Percentiles rank a stretch among this genome's conserved stretches.
Conservation (phyloP, 2,329 filamentous ascomycete species). For the Nothophoma quercina region DNA sequence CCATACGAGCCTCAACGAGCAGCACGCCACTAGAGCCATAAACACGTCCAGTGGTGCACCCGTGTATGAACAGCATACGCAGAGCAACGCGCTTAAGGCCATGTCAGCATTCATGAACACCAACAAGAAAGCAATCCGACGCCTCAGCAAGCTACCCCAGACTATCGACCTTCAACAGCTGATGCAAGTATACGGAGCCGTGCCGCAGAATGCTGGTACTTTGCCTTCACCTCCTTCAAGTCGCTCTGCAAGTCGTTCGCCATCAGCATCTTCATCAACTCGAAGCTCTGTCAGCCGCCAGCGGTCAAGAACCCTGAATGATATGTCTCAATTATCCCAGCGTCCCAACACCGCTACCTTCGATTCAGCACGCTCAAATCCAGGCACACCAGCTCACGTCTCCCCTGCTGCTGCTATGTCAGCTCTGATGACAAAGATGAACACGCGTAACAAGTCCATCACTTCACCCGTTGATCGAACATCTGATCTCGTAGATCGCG, state of each 20-base stretch:
- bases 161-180: slow-evolving; percentile 27
- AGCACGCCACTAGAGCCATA: slow-evolving; percentile 51
- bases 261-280: slow-evolving; percentile 8
- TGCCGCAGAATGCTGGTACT: background rate
- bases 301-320: slow-evolving; percentile 1
- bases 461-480: background rate
- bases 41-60: slow-evolving; percentile 46
- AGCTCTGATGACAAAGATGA: slow-evolving; percentile 28
- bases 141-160: slow-evolving; percentile 29
- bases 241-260: slow-evolving; percentile 25
- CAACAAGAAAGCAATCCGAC: slow-evolving; percentile 33
- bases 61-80: slow-evolving; percentile 54
- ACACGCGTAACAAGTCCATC: slow-evolving; percentile 17
- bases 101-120: slow-evolving; percentile 50
- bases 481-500: background rate
- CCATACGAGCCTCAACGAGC: slow-evolving; percentile 50
- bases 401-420: slow-evolving; percentile 27
- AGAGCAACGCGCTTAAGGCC: slow-evolving; percentile 53
- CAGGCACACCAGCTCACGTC: slow-evolving; percentile 10
- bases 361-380: slow-evolving; percentile 5
- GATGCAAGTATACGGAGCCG: slow-evolving; percentile 24
- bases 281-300: background rate
- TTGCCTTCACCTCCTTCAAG: slow-evolving; percentile 29
- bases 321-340: background rate
- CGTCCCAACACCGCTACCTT: slow-evolving; percentile 11